Base-by-base conservation (phyloP, 2,329 filamentous ascomycete genomes). In the Talaromyces marneffei region DNA sequence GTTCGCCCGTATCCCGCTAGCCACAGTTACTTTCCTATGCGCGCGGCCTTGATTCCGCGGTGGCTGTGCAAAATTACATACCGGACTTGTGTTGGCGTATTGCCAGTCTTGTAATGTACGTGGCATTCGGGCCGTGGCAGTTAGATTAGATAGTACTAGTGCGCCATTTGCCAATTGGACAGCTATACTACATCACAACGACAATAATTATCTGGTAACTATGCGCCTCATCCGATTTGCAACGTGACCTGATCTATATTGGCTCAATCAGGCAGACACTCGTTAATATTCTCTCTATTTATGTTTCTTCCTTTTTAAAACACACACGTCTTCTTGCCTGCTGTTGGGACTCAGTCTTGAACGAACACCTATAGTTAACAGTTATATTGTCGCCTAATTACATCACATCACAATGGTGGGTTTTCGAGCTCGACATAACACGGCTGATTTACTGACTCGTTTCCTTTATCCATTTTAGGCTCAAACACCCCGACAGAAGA, bases 401-500 rank as follows among this genome's bases (percentile, higher is more conserved):
- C 31, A 54, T 33, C 9, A 9, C 10, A 23, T 39, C 16, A 40
- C 14, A 39, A 55, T 55, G 52, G 52, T 55, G 9, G 29, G 52
- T 55, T 16, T 12, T 18, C 35, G 18, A 10, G 29, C 31, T 27
- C 52, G 31, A 54, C 18, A 18, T 5, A 39, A 12, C 4, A 4
- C 20, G 12, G 4, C 29, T 31, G 25, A 14, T 37, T 14, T 20
- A 23, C 31, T 54, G 9, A 55, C 35, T 39, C 12, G 5, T 6
- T 9, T 27, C 20, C 33, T 10, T 9, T 6, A n/a, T 1, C 20
- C 2, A 2, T 37, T 25, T n/a, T 56, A 85, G 83, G 82, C 80
- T 27, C 85, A 87, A 82, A 88, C 85, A 65, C 85, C 85, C 31
- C 82, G 85, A 70, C 85, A 88, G 77, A 83, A 85, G 63, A 80